Evolutionary conservation across 139 green algal species (phyloP).

Genomic region (Trebouxia sp.): DNA sequence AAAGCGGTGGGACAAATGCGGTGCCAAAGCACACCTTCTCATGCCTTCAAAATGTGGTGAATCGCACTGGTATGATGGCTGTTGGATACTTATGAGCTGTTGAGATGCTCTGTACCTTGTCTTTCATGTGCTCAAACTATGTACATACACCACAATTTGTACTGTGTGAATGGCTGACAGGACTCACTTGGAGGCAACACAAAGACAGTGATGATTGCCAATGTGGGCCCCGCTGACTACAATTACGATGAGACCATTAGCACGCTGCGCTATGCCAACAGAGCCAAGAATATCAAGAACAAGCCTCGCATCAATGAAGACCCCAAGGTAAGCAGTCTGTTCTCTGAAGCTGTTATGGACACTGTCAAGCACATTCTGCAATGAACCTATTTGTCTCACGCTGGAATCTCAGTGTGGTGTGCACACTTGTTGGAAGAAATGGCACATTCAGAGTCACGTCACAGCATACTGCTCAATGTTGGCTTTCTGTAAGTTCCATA

Average conservation of each 20-base stretch:
- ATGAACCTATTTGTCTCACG: neutral
- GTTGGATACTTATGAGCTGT: too few relatives aligned
- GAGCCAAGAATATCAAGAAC: constrained; percentile 90
- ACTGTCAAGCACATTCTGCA: neutral
- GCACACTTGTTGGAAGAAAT: neutral
- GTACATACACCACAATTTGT: too few relatives aligned
- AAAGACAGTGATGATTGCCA: constrained; percentile 78
- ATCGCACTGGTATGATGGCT: too few relatives aligned
- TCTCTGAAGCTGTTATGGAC: neutral
- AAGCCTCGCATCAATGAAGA: constrained; percentile 86
- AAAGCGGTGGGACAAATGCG: too few relatives aligned
- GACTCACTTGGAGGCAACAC: constrained; percentile 88
- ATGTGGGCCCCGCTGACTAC: constrained; percentile 46
- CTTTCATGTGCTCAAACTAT: too few relatives aligned
- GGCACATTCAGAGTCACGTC: too few relatives aligned
- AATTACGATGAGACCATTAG: constrained; percentile 48
- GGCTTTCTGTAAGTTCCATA: too few relatives aligned
- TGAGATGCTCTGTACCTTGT: too few relatives aligned
- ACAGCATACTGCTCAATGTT: too few relatives aligned
- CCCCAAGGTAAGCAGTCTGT: constrained; percentile 59
- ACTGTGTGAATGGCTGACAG: too few relatives aligned
- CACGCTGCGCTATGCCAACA: constrained; percentile 61
- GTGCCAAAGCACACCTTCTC: too few relatives aligned
- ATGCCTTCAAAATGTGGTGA: constrained; percentile 29
- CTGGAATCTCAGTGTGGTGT: neutral